Conservation (phyloP, 257 asterid genomes). For the Forsythia viridissima region DNA sequence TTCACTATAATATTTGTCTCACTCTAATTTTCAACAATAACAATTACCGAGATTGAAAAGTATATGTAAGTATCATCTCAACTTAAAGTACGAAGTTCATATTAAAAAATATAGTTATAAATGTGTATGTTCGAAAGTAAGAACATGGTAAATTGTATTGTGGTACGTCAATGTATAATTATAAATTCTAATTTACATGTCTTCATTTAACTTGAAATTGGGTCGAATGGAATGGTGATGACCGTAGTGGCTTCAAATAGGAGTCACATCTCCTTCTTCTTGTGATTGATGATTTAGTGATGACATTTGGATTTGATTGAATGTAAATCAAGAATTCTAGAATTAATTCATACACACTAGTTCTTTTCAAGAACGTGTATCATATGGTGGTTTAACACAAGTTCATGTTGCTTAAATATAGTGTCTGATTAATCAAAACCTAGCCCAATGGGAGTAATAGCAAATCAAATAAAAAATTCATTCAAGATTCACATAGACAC, state of each 20-base stretch:
- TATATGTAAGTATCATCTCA: too few relatives aligned
- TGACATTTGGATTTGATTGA: too few relatives aligned
- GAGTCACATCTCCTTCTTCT: background rate
- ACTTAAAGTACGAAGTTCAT: too few relatives aligned
- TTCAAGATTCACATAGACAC: background rate
- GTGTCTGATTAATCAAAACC: background rate
- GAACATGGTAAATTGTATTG: background rate
- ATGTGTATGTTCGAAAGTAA: background rate
- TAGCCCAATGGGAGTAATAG: background rate
- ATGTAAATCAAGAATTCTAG: background rate
- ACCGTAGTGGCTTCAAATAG: background rate
- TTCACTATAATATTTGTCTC: background rate
- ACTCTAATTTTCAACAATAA: too few relatives aligned
- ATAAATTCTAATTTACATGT: too few relatives aligned
- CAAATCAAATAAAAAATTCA: background rate
- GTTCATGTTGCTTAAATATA: background rate
- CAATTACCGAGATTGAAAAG: background rate
- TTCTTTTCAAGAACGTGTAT: background rate
- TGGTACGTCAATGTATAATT: too few relatives aligned
- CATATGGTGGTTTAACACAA: background rate
- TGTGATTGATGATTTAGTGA: background rate
- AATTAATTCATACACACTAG: background rate
- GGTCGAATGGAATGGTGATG: too few relatives aligned
- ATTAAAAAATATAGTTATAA: too few relatives aligned
- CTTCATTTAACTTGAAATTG: background rate